Base-by-base conservation (phyloP, 768 basidiomycete genomes). In the Fistulinella prunicolor region DNA sequence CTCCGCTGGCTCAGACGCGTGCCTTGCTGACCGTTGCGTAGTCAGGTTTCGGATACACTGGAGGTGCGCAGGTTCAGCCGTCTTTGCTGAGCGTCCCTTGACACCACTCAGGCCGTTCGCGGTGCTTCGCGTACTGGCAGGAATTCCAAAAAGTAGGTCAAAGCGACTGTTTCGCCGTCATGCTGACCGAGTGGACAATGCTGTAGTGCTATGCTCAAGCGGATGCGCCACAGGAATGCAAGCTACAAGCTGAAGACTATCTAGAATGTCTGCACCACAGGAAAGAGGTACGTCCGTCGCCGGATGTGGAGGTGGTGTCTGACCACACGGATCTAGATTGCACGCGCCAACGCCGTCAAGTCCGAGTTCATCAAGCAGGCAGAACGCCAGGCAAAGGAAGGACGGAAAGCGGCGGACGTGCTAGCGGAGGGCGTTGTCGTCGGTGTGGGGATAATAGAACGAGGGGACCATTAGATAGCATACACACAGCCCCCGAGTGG, bases 71-170 rank as follows among this genome's bases (percentile, higher is more conserved):
- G 20, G 3, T 40, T 39, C 13, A n/a, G 19, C 2, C 16, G 16
- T 4, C 9, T 19, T 17, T 2, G 2, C 21, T 38, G 24, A 23
- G 24, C n/a, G n/a, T 23, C 10, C 29, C 44, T 32, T 54, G 36
- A 53, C 50, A 49, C 22, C 23, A 37, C 41, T 37, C 53, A 93
- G 91, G 90, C 58, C 82, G 82, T 55, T 82, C 89, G 52, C 79
- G 89, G 60, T 96, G 94, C 70, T 94, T 94, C 68, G 75, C 81
- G 12, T 90, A 86, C 71, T 95, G 93, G 92, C 92, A 94, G 62
- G 89, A 94, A 67, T 88, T 90, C 71, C 76, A 82, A 56, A 86
- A 84, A 63, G 87, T 85, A 45, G 45, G 49, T 38, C 4, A 16
- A 17, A 3, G 2, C 21, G 10, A n/a, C n/a, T n/a, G n/a, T n/a